Evolutionary conservation across 176 grass and related monocot genomes (phyloP).

Genomic region (Carex kokanica): DNA sequence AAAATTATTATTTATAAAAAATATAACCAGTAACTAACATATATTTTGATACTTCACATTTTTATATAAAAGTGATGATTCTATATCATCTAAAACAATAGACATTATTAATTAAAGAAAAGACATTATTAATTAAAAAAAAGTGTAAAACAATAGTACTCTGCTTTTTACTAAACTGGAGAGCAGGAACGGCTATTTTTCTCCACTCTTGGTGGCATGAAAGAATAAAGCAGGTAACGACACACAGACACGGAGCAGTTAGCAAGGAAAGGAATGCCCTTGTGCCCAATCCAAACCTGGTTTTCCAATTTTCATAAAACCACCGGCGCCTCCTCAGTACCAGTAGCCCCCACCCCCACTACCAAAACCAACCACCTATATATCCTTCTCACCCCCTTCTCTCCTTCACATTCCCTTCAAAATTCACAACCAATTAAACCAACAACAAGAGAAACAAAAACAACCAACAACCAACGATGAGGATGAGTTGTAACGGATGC

Average conservation of each 20-base stretch:
- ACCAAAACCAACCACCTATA: slow-evolving; percentile 12
- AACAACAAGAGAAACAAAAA: neutral
- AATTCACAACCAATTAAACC: neutral
- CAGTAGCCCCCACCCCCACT: neutral
- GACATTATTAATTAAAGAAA: too few species aligned
- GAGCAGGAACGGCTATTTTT: neutral
- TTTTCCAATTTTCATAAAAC: neutral
- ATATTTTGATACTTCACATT: too few species aligned
- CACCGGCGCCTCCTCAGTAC: neutral
- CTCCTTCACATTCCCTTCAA: neutral
- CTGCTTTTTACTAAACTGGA: neutral
- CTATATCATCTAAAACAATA: too few species aligned
- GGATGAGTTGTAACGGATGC: slow-evolving; percentile 66
- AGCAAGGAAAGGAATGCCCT: neutral
- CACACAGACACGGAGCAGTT: neutral
- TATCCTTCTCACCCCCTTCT: neutral
- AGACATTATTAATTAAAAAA: too few species aligned
- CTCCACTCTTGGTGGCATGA: neutral
- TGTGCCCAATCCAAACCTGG: neutral
- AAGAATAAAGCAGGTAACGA: slow-evolving; percentile 11
- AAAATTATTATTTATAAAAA: too few species aligned
- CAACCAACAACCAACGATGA: slow-evolving; percentile 16
- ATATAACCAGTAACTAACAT: too few species aligned
- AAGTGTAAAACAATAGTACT: neutral
- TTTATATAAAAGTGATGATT: too few species aligned